Percentiles rank a stretch among this genome's conserved stretches.
These are phyloP conservation scores for Fagus sylvatica DNA, from an alignment of 306 rosid species.

Conservation along the genomic window DNA sequence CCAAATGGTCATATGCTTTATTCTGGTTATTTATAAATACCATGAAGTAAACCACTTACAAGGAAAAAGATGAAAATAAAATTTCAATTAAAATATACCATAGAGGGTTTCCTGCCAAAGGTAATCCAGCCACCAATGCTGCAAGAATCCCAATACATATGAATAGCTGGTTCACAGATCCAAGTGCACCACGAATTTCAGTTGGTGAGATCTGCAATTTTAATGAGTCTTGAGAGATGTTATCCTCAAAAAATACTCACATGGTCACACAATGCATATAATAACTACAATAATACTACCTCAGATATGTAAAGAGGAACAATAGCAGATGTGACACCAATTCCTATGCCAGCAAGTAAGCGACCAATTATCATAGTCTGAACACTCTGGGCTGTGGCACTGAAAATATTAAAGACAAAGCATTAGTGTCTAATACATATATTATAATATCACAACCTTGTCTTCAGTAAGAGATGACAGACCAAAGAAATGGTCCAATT, in stretches of 20 bases:
- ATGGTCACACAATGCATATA: neutral
- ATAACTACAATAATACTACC: slow-evolving; percentile 43
- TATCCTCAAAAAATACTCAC: slow-evolving; percentile 6
- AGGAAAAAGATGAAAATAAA: slow-evolving; percentile 16
- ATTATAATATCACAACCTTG: slow-evolving; percentile 22
- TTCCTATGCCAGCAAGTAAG: slow-evolving; percentile 88
- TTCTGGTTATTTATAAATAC: neutral
- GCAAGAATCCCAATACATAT: slow-evolving; percentile 89
- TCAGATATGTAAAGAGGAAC: slow-evolving; percentile 96
- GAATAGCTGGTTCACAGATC: slow-evolving; percentile 87
- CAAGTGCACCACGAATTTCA: slow-evolving; percentile 91
- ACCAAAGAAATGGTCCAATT: slow-evolving; percentile 85
- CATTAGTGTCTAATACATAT: neutral
- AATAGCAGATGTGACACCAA: slow-evolving; percentile 88
- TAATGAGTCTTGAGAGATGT: slow-evolving; percentile 7
- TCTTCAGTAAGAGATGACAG: slow-evolving; percentile 20
- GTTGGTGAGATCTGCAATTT: slow-evolving; percentile 87
- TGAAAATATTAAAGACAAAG: slow-evolving; percentile 31
- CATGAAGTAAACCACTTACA: slow-evolving; percentile 23
- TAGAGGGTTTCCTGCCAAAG: slow-evolving; percentile 76
- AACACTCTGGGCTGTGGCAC: slow-evolving; percentile 94
- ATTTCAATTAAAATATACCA: slow-evolving; percentile 49
- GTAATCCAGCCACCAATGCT: slow-evolving; percentile 87
- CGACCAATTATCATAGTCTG: slow-evolving; percentile 91
- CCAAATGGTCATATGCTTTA: neutral